Evolutionary conservation across 352 stramenopile genomes (phyloP).

Genomic region (Globisporangium orthogonon): DNA sequence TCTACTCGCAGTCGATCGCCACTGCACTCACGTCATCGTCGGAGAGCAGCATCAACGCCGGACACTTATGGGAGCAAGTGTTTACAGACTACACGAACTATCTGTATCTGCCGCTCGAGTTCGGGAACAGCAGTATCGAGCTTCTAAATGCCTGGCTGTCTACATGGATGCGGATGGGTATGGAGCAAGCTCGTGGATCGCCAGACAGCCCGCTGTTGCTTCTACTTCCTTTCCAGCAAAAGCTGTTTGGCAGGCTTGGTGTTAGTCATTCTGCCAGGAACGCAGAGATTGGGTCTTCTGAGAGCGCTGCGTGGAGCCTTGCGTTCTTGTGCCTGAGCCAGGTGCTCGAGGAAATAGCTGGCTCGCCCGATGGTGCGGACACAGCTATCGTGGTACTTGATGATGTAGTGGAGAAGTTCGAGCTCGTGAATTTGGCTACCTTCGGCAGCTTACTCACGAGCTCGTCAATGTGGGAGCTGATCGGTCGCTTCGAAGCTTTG

Average conservation of each 20-base stretch:
- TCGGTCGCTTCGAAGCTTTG: constrained; percentile 16
- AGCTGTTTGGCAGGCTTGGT: constrained; percentile 31
- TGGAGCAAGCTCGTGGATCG: constrained; percentile 14
- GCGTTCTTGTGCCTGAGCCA: constrained; percentile 22
- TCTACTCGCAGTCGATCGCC: constrained; percentile 16
- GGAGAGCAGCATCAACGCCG: constrained; percentile 2
- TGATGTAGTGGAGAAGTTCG: constrained; percentile 28
- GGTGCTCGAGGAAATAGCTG: constrained; percentile 8
- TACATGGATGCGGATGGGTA: constrained; percentile 38
- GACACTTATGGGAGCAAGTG: constrained; percentile 32
- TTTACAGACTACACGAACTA: constrained; percentile 34
- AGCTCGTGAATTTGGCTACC: constrained; percentile 29
- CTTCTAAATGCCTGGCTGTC: constrained; percentile 37
- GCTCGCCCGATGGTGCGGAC: constrained; percentile 7
- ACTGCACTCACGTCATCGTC: neutral
- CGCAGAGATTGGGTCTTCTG: neutral
- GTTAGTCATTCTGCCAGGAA: constrained; percentile 6
- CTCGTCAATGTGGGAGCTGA: constrained; percentile 13
- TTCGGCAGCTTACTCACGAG: neutral
- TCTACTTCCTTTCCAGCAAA: constrained; percentile 44
- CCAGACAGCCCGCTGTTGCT: constrained; percentile 14
- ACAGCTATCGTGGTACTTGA: constrained; percentile 29
- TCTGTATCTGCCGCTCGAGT: constrained; percentile 61
- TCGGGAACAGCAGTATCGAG: constrained; percentile 17
- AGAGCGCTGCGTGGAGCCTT: constrained; percentile 18